phyloP scores from a whole-genome alignment of 108 stramenopile species.

The Nannochloropsis gaditana region DNA sequence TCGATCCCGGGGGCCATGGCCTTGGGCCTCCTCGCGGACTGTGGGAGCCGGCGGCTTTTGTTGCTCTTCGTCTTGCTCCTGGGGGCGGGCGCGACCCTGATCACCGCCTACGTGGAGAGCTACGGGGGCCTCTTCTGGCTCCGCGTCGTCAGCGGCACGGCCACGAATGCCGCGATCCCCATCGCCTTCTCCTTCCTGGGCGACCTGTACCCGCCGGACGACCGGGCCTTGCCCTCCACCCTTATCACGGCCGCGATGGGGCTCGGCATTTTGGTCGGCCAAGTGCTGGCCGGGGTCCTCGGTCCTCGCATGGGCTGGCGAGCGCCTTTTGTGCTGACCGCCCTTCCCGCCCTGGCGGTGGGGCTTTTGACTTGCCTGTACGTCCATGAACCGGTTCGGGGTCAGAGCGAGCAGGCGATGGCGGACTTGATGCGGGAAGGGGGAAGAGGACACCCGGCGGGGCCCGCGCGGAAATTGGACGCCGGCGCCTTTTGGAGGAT shows the following conservation, averaged over 20 bases:
- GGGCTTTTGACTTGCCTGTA: neutral
- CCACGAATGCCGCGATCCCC: neutral
- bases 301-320: slow-evolving; percentile 4
- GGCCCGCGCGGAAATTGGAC: slow-evolving; percentile 5
- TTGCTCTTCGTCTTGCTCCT: neutral
- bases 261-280: neutral
- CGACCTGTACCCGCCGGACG: neutral
- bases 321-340: neutral
- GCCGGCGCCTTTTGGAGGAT: neutral
- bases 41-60: neutral
- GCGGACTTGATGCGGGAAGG: neutral
- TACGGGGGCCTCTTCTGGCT: neutral
- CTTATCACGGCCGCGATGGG: neutral
- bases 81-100: neutral
- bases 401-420: neutral
- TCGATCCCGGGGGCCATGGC: neutral
- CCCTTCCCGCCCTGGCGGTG: neutral
- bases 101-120: neutral
- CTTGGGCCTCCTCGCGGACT: neutral
- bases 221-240: neutral
- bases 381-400: neutral
- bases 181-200: neutral
- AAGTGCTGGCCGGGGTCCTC: neutral
- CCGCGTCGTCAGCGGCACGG: neutral
- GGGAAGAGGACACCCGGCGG: neutral